phyloP scores from a whole-genome alignment of 2,329 filamentous ascomycete genomes.

The Dactylellina sp. region DNA sequence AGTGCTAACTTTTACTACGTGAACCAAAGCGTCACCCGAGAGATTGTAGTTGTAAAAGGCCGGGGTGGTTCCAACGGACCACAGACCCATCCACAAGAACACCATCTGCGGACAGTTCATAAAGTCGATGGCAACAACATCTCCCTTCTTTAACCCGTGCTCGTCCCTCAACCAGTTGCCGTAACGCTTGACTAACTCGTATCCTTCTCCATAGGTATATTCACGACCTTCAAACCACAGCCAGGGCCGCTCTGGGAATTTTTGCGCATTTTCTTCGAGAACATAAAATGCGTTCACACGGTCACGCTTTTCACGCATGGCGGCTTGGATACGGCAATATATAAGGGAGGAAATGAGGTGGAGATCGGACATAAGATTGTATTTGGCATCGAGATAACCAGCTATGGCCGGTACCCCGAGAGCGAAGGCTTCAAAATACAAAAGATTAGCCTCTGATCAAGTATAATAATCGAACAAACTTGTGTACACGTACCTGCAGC shows the following conservation, averaged over 20 bases:
- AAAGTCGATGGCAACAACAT: slow-evolving; percentile 83
- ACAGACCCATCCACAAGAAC: slow-evolving; percentile 80
- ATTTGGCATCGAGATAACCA: slow-evolving; percentile 83
- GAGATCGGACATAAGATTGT: slow-evolving; percentile 75
- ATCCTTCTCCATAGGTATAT: slow-evolving; percentile 81
- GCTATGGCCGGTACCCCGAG: slow-evolving; percentile 75
- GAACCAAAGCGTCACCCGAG: slow-evolving; percentile 75
- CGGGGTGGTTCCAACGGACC: slow-evolving; percentile 83
- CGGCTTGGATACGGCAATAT: slow-evolving; percentile 60
- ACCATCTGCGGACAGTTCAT: slow-evolving; percentile 84
- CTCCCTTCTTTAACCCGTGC: slow-evolving; percentile 74
- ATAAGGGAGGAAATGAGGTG: slow-evolving; percentile 70
- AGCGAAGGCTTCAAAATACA: slow-evolving; percentile 60
- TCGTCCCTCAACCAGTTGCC: slow-evolving; percentile 78
- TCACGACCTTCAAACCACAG: slow-evolving; percentile 76
- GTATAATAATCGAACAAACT: too few species aligned
- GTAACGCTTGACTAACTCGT: slow-evolving; percentile 77
- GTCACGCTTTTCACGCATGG: slow-evolving; percentile 69
- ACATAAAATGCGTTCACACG: slow-evolving; percentile 79
- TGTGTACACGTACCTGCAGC: slow-evolving; percentile 15
- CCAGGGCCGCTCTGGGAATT: slow-evolving; percentile 66
- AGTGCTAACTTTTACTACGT: slow-evolving; percentile 78
- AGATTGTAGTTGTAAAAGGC: slow-evolving; percentile 92
- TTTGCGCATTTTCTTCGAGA: slow-evolving; percentile 75
- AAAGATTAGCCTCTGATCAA: slow-evolving; percentile 10